Evolutionary conservation across 805 yeast species (phyloP).

Genomic region (Kodamaea kaohsiungensis): DNA sequence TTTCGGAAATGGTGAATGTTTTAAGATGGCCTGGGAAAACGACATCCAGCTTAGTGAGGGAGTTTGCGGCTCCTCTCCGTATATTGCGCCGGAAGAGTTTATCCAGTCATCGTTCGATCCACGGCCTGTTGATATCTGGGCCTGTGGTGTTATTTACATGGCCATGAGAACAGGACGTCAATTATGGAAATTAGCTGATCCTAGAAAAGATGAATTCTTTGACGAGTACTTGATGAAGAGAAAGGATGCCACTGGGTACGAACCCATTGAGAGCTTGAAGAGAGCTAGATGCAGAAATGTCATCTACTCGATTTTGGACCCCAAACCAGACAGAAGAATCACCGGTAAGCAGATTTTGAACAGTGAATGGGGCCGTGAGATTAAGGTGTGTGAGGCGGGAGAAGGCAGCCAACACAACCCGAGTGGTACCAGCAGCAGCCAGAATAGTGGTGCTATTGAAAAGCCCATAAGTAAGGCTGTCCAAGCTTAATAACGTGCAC

Average conservation of each 20-base stretch:
- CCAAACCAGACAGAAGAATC: constrained; percentile 83
- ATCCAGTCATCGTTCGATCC: constrained; percentile 70
- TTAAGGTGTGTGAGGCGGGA: constrained; percentile 74
- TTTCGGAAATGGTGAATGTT: constrained; percentile 84
- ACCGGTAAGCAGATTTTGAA: constrained; percentile 85
- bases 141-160: constrained; percentile 90
- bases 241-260: constrained; percentile 82
- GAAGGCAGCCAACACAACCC: constrained; percentile 26
- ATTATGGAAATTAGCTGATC: constrained; percentile 81
- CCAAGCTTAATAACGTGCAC: background rate
- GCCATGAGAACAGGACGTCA: constrained; percentile 95
- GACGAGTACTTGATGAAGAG: constrained; percentile 73
- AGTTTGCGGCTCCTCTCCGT: constrained; percentile 83
- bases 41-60: constrained; percentile 72
- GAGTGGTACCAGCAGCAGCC: background rate
- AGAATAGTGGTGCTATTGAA: background rate
- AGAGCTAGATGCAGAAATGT: constrained; percentile 91
- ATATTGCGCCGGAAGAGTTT: constrained; percentile 89
- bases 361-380: constrained; percentile 95
- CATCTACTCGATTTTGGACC: constrained; percentile 89
- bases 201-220: constrained; percentile 77
- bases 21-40: constrained; percentile 82
- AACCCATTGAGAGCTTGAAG: constrained; percentile 84
- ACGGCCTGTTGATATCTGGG: constrained; percentile 83
- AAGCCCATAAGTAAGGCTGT: background rate